Base-by-base conservation (phyloP, 345 rosid genomes). In the Cardiospermum halicacabum region DNA sequence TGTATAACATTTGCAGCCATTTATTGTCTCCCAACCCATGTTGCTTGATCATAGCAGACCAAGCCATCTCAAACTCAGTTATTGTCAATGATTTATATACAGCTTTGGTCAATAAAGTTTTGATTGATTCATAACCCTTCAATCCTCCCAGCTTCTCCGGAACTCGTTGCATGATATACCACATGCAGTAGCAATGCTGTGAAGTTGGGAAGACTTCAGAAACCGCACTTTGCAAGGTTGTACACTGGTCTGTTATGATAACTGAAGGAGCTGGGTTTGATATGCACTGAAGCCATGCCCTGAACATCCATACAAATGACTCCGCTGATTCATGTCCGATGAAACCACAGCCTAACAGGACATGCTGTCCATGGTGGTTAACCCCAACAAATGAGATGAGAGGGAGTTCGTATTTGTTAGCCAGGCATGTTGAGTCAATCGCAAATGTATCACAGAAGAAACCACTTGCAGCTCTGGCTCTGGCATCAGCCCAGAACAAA, bases 231-330 rank as follows among this genome's bases (percentile, higher is more conserved):
- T 73, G 75, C 79, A 80, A 61, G 70, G 74, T 62, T 72, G 78
- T 85, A 24, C 67, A 67, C 45, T 74, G 90, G 66, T 82, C 85
- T 9, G 85, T 80, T 30, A 85, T 69, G 11, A 85, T 67, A 53
- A 82, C 87, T 66, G 68, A 67, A n/a, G 85, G 90, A 51, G 73
- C 59, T 3, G 34, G 66, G 57, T 79, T 79, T 18, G 55, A 72
- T 80, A 82, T 78, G 74, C 85, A 78, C 58, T 71, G 66, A 62
- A 82, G 78, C 90, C 85, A 85, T n/a, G 82, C 76, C 75, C 72
- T 73, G 59, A 78, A 69, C 22, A 85, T 76, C 90, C 87, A 82
- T 34, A 78, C 68, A 61, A 70, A 80, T 54, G 70, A 74, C 32
- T 80, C 84, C 6, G 68, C 76, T 10, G 84, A 72, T 53, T 84